These are phyloP conservation scores for Nemania bipapillata DNA, from an alignment of 2,329 filamentous ascomycete species.

Conservation along the genomic window DNA sequence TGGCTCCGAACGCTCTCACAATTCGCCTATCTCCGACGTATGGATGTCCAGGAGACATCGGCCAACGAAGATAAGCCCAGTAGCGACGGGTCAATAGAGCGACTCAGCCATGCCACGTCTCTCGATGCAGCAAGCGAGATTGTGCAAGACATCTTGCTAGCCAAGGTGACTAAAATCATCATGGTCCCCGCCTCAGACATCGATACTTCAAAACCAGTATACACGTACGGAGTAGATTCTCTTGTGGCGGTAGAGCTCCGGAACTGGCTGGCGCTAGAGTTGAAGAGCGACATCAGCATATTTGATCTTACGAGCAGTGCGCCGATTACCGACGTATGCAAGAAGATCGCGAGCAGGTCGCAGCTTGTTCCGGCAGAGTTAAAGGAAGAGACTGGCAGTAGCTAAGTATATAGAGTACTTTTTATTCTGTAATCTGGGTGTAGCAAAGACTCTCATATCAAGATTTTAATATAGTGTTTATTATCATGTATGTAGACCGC, in stretches of 20 bases:
- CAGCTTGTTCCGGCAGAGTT: conserved; percentile 6
- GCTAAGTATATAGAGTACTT: not conserved
- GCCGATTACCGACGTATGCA: conserved; percentile 22
- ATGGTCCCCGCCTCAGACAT: conserved; percentile 10
- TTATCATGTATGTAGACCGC: no score
- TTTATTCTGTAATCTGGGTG: no score
- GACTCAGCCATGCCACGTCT: conserved; percentile 10
- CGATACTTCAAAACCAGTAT: conserved; percentile 20
- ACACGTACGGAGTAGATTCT: conserved; percentile 25
- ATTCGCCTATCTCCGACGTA: conserved; percentile 19
- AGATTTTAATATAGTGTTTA: no score
- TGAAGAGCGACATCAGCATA: conserved; percentile 19
- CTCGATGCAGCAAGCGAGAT: conserved; percentile 25
- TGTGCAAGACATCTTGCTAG: conserved; percentile 17
- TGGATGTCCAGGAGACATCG: conserved; percentile 16
- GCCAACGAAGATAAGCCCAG: conserved; percentile 1
- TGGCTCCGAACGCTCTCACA: conserved; percentile 21
- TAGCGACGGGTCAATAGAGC: not conserved
- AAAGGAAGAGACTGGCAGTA: conserved; percentile 7
- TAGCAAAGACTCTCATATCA: no score
- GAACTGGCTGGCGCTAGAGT: conserved; percentile 24
- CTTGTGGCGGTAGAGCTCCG: conserved; percentile 27
- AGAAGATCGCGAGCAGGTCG: conserved; percentile 18
- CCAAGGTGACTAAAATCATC: conserved; percentile 16
- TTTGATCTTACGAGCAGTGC: conserved; percentile 27